phyloP scores from a whole-genome alignment of 495 filamentous ascomycete genomes.

The Cetradonia linearis region DNA sequence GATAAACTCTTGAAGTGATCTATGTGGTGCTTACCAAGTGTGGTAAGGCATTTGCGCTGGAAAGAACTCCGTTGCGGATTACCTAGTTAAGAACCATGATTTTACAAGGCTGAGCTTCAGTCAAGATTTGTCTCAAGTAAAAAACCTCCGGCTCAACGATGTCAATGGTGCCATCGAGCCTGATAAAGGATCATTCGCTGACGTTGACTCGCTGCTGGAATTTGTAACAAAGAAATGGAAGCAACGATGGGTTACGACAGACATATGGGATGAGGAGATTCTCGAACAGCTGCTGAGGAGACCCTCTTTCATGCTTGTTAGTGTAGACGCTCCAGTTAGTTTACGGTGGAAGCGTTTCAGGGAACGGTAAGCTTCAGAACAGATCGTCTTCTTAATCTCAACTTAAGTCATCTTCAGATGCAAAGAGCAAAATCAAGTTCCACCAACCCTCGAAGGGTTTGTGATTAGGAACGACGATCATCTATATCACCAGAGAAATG shows the following conservation, averaged over 20 bases:
- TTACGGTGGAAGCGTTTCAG: slow-evolving; percentile 70
- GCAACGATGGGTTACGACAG: slow-evolving; percentile 70
- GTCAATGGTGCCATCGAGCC: slow-evolving; percentile 14
- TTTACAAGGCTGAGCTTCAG: slow-evolving; percentile 50
- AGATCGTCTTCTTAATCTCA: neutral
- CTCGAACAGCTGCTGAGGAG: slow-evolving; percentile 64
- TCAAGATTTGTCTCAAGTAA: slow-evolving; percentile 4
- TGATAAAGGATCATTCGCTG: slow-evolving; percentile 40
- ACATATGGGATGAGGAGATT: slow-evolving; percentile 56
- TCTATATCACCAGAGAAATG: slow-evolving; percentile 56
- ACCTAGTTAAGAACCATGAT: slow-evolving; percentile 64
- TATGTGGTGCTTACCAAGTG: slow-evolving; percentile 19
- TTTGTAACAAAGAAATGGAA: slow-evolving; percentile 80
- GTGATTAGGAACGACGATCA: slow-evolving; percentile 63
- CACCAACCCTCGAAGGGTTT: slow-evolving; percentile 65
- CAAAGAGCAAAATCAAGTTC: slow-evolving; percentile 19
- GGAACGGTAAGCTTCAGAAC: slow-evolving; percentile 34
- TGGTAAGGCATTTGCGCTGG: slow-evolving; percentile 74
- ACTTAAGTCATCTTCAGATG: slow-evolving; percentile 12
- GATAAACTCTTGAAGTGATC: neutral
- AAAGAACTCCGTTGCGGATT: slow-evolving; percentile 74
- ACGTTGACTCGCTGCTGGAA: slow-evolving; percentile 56
- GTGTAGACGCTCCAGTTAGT: slow-evolving; percentile 78
- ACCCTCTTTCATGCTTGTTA: slow-evolving; percentile 87
- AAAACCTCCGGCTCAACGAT: slow-evolving; percentile 12